Percentiles rank a stretch among this genome's conserved stretches.
Conservation (phyloP, 1,284 basidiomycete genomes). For the Malassezia sympodialis region DNA sequence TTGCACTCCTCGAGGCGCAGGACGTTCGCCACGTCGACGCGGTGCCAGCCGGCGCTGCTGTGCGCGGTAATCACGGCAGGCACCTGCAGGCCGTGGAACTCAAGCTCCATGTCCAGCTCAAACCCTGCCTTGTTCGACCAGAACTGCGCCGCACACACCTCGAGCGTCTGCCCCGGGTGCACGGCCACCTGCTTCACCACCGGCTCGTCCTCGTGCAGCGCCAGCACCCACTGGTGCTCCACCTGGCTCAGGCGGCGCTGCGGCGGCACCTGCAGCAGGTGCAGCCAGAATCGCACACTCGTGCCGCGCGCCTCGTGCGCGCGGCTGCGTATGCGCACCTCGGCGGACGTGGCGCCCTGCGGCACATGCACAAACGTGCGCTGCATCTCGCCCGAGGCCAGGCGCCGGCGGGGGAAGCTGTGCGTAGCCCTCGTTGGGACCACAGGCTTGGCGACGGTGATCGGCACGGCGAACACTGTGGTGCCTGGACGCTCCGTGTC, state of each 20-base stretch:
- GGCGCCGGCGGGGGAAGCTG: conserved; percentile 23
- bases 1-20: conserved; percentile 44
- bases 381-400: conserved; percentile 40
- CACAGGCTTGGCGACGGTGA: conserved; percentile 47
- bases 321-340: conserved; percentile 36
- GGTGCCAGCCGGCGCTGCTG: conserved; percentile 41
- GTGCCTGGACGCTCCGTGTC: conserved; percentile 36
- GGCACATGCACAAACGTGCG: conserved; percentile 46
- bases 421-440: conserved; percentile 28
- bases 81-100: conserved; percentile 43
- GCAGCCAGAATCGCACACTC: conserved; percentile 47
- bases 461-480: conserved; percentile 44
- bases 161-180: conserved; percentile 45
- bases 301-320: conserved; percentile 35
- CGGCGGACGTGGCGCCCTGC: conserved; percentile 48
- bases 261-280: conserved; percentile 45
- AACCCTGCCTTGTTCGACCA: conserved; percentile 43
- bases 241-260: conserved; percentile 38
- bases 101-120: conserved; percentile 43
- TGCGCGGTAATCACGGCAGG: conserved; percentile 17
- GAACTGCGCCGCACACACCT: conserved; percentile 47
- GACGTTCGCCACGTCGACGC: conserved; percentile 32
- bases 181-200: conserved; percentile 42
- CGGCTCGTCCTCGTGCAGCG: conserved; percentile 44
- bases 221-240: conserved; percentile 43